Evolutionary conservation across 805 yeast genomes (phyloP), one percentile per base, ranked within the genome.

Genomic region (Schizosaccharomyces lindneri): DNA sequence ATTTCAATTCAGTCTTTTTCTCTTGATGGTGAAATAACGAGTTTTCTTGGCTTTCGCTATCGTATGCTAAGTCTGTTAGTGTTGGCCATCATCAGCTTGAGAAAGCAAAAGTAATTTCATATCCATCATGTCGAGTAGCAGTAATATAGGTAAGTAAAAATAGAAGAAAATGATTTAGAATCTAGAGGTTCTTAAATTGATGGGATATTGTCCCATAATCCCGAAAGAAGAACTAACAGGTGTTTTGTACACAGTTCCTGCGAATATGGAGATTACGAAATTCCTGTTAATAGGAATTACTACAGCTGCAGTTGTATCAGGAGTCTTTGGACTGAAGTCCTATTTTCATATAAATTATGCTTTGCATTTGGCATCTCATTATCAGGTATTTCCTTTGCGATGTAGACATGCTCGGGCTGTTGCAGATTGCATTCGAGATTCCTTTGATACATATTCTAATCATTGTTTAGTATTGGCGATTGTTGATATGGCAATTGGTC

Each of bases 401-500:
- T 3, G 4, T 36, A 6, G 41, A 36, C 15, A 13, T 5, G 17
- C 41, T 36, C 17, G 4, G 15, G 41, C 41, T 36, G 15, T 3
- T 11, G 15, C 17, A 11, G 11, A 36, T 13, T 5, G 15, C 41
- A 36, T 36, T 5, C 11, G 41, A 13, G 15, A 13, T 13, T 11
- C 41, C 15, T 36, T 7, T 1, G 3, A 5, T 46, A 24, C 24
- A 46, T 46, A 5, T 46, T 6, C 24, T 46, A 46, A 46, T 24
- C 27, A 36, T 6, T 5, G 1, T 11, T 11, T 19, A 46, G 51
- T 51, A 51, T 24, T 51, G 57, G 57, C 3, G 57, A 51, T 57
- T 71, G n/a, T 61, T 67, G 19, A 51, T 70, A 15, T 70, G 70
- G 65, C 73, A 69, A 62, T 62, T 66, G 55, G 63, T 68, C 6